Evolutionary conservation across 371 early-diverging fungal genomes (phyloP).

Genomic region (Mucor saturninus): DNA sequence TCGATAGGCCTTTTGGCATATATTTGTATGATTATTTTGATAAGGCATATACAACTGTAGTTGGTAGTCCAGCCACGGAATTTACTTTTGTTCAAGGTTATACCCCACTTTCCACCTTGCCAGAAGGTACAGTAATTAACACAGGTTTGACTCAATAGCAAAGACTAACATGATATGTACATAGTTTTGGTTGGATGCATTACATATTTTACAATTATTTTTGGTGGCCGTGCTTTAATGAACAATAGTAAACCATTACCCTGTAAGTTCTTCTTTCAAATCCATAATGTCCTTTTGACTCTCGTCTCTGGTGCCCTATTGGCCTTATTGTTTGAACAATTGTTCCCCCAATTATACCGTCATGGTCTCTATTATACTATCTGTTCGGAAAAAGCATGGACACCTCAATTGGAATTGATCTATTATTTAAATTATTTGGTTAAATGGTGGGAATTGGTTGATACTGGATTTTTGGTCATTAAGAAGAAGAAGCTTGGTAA

Average conservation of each 20-base stretch:
- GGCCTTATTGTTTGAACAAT: slow-evolving; percentile 68
- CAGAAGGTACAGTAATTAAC: slow-evolving; percentile 16
- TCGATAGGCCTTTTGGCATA: slow-evolving; percentile 59
- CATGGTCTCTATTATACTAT: slow-evolving; percentile 71
- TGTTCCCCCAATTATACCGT: slow-evolving; percentile 62
- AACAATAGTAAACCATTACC: slow-evolving; percentile 58
- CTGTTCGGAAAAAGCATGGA: slow-evolving; percentile 61
- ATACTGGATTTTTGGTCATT: slow-evolving; percentile 73
- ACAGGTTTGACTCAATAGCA: background rate
- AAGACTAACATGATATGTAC: background rate
- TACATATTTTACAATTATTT: slow-evolving; percentile 68
- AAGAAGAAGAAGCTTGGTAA: slow-evolving; percentile 67
- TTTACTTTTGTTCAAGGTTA: slow-evolving; percentile 64
- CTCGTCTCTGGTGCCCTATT: slow-evolving; percentile 64
- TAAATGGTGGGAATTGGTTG: slow-evolving; percentile 76
- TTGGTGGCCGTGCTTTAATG: slow-evolving; percentile 72
- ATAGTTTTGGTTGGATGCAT: slow-evolving; percentile 55
- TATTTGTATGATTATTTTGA: slow-evolving; percentile 51
- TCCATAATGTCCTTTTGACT: slow-evolving; percentile 77
- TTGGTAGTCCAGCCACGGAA: slow-evolving; percentile 46
- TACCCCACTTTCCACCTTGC: slow-evolving; percentile 68
- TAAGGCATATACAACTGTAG: slow-evolving; percentile 41
- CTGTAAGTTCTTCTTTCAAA: slow-evolving; percentile 64
- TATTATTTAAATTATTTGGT: slow-evolving; percentile 77
- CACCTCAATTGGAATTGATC: slow-evolving; percentile 57